Base-by-base conservation (phyloP, 169 alveolate species). In the Eimeria necatrix region DNA sequence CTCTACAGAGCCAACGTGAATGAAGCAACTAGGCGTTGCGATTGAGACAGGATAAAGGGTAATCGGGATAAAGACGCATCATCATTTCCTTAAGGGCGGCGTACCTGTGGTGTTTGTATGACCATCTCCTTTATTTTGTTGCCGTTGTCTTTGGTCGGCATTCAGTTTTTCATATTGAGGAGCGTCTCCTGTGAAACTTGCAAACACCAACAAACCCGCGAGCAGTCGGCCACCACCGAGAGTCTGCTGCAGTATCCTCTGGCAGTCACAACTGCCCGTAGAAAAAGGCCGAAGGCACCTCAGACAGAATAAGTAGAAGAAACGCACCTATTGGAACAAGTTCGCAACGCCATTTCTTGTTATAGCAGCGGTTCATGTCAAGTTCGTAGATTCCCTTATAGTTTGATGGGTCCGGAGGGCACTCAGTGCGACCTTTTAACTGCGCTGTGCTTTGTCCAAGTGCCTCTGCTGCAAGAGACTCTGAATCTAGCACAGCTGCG, bases 321-420 rank as follows among this genome's bases (percentile, higher is more conserved):
- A 59, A 59, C 91, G 56, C 46, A 84, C 91, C 91, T 24, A 84
- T 51, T 24, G 91, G 91, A 24, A 84, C 41, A 4, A 84, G 91
- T 46, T 84, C 91, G 78, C 48, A 24, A 16, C 91, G 76, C 91
- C 91, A 84, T 60, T 84, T 84, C 78, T 41, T 74, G 60, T 59
- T 56, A 60, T 53, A 84, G 91, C 78, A 26, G 73, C 76, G 91
- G 78, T 84, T 78, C 91, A 84, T 84, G 78, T 59, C 91, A 32
- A 84, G 91, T 41, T 84, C 91, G 78, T 56, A 56, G 64, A 18
- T 14, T 3, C 91, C 91, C 0, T 51, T 53, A 56, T 53, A 59
- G 59, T 24, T 24, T 26, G 60, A 84, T 26, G 91, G 59, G 76
- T 84, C 91, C 48, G 78, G 73, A 32, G 91, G 32, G 78, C 60